Percentiles rank a stretch among this genome's conserved stretches.
phyloP scores from a whole-genome alignment of 345 rosid genomes.

The Kernera saxatilis region DNA sequence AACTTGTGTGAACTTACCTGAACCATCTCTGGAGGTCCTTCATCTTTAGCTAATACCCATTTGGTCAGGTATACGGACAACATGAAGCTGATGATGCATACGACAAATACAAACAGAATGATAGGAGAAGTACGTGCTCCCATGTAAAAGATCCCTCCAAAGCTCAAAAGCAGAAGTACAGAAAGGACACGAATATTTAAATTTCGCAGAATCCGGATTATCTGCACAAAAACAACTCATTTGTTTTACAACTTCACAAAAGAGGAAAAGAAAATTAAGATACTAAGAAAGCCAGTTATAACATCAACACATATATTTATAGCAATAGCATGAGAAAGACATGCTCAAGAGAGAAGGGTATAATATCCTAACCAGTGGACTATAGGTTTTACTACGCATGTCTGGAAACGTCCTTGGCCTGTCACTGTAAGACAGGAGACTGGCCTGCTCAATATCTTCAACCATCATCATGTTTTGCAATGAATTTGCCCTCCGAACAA shows the following conservation, averaged over 20 bases:
- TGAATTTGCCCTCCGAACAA: conserved; percentile 42
- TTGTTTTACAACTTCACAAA: background rate
- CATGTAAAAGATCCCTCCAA: conserved; percentile 71
- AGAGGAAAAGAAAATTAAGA: background rate
- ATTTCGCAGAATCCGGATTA: conserved; percentile 72
- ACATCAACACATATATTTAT: too few species aligned
- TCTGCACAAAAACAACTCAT: conserved; percentile 40
- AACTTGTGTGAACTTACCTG: conserved; percentile 49
- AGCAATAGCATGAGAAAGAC: too few species aligned
- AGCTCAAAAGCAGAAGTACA: conserved; percentile 55
- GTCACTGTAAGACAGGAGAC: conserved; percentile 49
- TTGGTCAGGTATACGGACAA: conserved; percentile 70
- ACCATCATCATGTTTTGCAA: conserved; percentile 57
- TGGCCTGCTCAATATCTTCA: conserved; percentile 62
- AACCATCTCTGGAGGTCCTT: conserved; percentile 97
- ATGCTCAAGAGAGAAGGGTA: background rate
- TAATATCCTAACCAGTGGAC: conserved; percentile 48
- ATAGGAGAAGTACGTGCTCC: conserved; percentile 93
- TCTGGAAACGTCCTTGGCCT: conserved; percentile 64
- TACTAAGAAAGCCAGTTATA: too few species aligned
- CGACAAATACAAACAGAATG: conserved; percentile 80
- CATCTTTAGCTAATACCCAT: conserved; percentile 98
- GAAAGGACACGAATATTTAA: conserved; percentile 75
- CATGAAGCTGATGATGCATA: conserved; percentile 81
- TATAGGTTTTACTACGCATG: conserved; percentile 73